Evolutionary conservation across 1,284 basidiomycete species (phyloP), one percentile per base, ranked within the genome.

Genomic region (Heliocybe sulcata): DNA sequence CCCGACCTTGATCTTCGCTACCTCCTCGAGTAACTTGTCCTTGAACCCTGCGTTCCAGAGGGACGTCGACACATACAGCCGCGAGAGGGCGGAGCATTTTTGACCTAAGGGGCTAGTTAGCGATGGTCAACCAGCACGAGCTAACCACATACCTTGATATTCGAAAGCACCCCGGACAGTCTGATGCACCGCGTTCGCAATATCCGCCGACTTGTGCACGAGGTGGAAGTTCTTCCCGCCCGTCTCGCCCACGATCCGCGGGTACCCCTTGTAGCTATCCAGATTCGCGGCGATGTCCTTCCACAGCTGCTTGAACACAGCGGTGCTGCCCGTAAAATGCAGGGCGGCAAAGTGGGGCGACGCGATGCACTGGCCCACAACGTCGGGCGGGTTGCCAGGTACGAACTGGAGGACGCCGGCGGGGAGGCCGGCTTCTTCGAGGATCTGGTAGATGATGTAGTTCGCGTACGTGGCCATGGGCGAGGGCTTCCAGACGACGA

Each of bases 221-320:
- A 99, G 65, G 75, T 98, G 96, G 81, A 96, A 98, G 79, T 99
- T 98, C 80, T 99, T 99, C 58, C 96, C 95, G 54, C 94, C 79
- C 10, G 93, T 95, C 77, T 98, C 95, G 29, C 95, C 95, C 11
- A 99, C 95, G 59, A 99, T 91, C 62, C 96, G 81, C 1, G 97
- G 96, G 74, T 98, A 99, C 16, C 83, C 77, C 65, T 77, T 83
- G 77, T 97, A 97, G 53, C 77, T 81, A 69, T 92, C 92, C 56
- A 98, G 68, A 75, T 98, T 97, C 63, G 74, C 69, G 6, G 90
- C 90, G 64, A 99, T 97, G 68, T 96, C 87, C 76, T 94, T 96
- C 96, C 96, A 99, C 45, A 99, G 82, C 68, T 87, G 83, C 72
- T 87, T 87, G 86, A 97, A 98, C 52, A 99, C 86, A 64, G 85